Evolutionary conservation across 164 flowering plant species (phyloP).

Genomic region (Saururus chinensis): DNA sequence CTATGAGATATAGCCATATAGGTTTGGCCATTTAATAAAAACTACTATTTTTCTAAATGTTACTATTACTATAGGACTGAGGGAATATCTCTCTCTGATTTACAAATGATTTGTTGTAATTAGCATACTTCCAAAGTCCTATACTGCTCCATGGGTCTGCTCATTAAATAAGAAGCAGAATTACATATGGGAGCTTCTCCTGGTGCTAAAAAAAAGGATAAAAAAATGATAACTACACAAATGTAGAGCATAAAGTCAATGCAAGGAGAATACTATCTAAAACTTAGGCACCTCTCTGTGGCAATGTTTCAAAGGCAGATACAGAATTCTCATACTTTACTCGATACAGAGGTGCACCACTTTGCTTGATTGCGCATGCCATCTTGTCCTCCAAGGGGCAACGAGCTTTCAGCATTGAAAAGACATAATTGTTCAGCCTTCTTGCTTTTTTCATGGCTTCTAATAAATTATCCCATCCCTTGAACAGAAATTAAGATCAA

Average conservation of each 20-base stretch:
- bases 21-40: too few relatives aligned
- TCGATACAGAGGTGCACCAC: slow-evolving; percentile 90
- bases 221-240: too few relatives aligned
- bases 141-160: too few relatives aligned
- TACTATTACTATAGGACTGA: too few relatives aligned
- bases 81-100: too few relatives aligned
- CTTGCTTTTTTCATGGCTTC: slow-evolving; percentile 96
- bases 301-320: slow-evolving; percentile 95
- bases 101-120: too few relatives aligned
- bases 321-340: slow-evolving; percentile 82
- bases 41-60: too few relatives aligned
- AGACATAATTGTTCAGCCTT: slow-evolving; percentile 89
- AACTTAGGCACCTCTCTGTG: slow-evolving; percentile 60
- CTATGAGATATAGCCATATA: too few relatives aligned
- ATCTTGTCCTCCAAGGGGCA: slow-evolving; percentile 96
- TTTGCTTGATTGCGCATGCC: slow-evolving; percentile 96
- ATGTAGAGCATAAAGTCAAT: neutral
- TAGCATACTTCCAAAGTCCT: too few relatives aligned
- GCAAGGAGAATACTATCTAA: neutral
- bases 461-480: slow-evolving; percentile 69
- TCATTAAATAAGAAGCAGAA: too few relatives aligned
- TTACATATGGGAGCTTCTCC: too few relatives aligned
- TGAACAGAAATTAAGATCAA: neutral
- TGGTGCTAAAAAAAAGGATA: too few relatives aligned
- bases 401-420: slow-evolving; percentile 89